Conservation (phyloP, 345 rosid species). For the Hibiscus syriacus region DNA sequence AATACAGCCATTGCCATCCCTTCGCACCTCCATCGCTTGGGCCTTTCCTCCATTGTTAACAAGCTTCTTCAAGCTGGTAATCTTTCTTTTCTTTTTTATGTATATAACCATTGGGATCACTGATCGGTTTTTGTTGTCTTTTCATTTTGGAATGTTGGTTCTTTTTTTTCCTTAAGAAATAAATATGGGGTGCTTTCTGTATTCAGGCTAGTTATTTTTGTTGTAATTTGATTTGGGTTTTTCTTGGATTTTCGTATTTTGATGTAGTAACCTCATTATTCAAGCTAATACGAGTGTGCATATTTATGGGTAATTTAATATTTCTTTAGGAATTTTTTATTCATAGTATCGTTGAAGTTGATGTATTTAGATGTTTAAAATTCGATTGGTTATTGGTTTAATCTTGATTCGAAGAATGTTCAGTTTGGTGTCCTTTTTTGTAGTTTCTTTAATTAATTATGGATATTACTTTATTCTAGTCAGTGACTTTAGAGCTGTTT, state of each 20-base stretch:
- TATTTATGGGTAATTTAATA: neutral
- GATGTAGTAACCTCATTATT: neutral
- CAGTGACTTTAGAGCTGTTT: too few relatives aligned
- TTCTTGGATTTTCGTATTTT: neutral
- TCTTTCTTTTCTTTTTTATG: neutral
- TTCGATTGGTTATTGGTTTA: too few relatives aligned
- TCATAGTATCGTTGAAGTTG: conserved; percentile 30
- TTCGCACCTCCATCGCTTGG: conserved; percentile 70
- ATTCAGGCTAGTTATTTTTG: neutral
- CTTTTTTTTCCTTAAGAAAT: neutral
- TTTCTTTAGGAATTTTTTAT: neutral
- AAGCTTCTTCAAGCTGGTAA: conserved; percentile 33
- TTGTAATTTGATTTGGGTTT: neutral
- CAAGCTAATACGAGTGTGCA: neutral
- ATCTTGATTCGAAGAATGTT: too few relatives aligned
- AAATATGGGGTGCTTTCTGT: neutral
- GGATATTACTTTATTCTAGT: too few relatives aligned
- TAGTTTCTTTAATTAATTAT: too few relatives aligned
- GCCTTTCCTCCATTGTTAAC: conserved; percentile 82
- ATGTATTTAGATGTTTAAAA: neutral
- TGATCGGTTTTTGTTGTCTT: too few relatives aligned
- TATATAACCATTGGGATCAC: too few relatives aligned
- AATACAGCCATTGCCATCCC: conserved; percentile 64
- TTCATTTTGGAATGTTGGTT: too few relatives aligned
- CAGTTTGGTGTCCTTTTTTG: too few relatives aligned